Evolutionary conservation across 23 red algal species (phyloP).

Genomic region (Chondrus crispus): DNA sequence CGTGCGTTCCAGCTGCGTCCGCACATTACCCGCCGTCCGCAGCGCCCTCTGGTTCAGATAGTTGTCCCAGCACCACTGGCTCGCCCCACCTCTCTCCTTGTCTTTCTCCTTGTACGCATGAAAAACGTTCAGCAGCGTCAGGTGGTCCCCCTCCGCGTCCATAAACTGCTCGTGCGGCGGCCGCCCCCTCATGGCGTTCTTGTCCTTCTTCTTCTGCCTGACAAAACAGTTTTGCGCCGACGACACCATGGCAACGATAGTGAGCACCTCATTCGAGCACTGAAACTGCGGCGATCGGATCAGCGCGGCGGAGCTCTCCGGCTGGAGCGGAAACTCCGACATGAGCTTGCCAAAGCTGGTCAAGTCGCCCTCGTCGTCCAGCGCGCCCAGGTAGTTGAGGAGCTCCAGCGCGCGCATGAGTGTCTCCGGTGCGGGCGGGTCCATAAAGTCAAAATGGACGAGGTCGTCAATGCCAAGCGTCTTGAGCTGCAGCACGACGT

Average conservation of each 20-base stretch:
- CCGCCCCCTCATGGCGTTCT: slow-evolving; percentile 41
- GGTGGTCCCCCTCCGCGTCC: slow-evolving; percentile 73
- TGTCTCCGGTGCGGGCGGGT: slow-evolving; percentile 93
- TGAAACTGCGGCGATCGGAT: slow-evolving; percentile 67
- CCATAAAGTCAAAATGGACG: slow-evolving; percentile 99
- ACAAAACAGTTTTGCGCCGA: slow-evolving; percentile 77
- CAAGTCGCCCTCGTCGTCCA: slow-evolving; percentile 89
- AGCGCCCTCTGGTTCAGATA: slow-evolving; percentile 76
- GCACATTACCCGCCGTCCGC: slow-evolving; percentile 65
- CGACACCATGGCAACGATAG: slow-evolving; percentile 94
- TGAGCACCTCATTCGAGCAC: slow-evolving; percentile 78
- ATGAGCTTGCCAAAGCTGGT: slow-evolving; percentile 74
- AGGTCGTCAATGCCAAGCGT: slow-evolving; percentile 85
- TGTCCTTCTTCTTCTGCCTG: slow-evolving; percentile 44
- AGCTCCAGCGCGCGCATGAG: slow-evolving; percentile 94
- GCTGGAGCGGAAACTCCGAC: slow-evolving; percentile 86
- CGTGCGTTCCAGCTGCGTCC: slow-evolving; percentile 72
- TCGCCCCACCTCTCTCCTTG: not conserved
- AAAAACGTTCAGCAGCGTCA: slow-evolving; percentile 79
- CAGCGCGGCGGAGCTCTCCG: slow-evolving; percentile 66
- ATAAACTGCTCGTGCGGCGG: slow-evolving; percentile 27
- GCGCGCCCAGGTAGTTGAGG: slow-evolving; percentile 81
- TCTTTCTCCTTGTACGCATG: slow-evolving; percentile 68
- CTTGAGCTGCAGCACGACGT: slow-evolving; percentile 87
- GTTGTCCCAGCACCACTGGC: slow-evolving; percentile 91